Evolutionary conservation across 768 basidiomycete genomes (phyloP).

Genomic region (Leccinum pellstonianum): DNA sequence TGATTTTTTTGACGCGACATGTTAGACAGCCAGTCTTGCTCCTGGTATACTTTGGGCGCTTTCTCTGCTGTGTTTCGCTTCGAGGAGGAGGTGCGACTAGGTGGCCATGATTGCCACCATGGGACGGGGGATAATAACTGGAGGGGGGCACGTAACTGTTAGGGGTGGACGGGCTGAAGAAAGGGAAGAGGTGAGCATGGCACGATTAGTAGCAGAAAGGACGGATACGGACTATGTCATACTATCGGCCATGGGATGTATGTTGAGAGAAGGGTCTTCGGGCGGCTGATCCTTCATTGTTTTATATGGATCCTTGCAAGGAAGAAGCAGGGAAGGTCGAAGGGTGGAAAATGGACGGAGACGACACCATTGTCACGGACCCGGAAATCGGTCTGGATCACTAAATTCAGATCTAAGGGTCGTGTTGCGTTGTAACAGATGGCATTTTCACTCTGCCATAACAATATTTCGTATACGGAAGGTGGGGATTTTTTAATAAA

Average conservation of each 20-base stretch:
- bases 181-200: slow-evolving; percentile 20
- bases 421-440: slow-evolving; percentile 51
- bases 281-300: slow-evolving; percentile 42
- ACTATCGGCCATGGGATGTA: slow-evolving; percentile 48
- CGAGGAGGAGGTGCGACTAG: slow-evolving; percentile 48
- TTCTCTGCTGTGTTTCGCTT: slow-evolving; percentile 56
- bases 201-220: slow-evolving; percentile 8
- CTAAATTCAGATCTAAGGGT: slow-evolving; percentile 75
- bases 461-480: slow-evolving; percentile 40
- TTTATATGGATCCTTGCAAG: slow-evolving; percentile 45
- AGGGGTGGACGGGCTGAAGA: slow-evolving; percentile 36
- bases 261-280: slow-evolving; percentile 39
- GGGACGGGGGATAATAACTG: slow-evolving; percentile 38
- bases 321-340: slow-evolving; percentile 33
- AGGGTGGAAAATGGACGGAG: slow-evolving; percentile 41
- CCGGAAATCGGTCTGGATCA: slow-evolving; percentile 49
- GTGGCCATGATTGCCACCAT: slow-evolving; percentile 41
- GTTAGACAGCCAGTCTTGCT: slow-evolving; percentile 94
- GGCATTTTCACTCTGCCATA: slow-evolving; percentile 41
- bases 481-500: slow-evolving; percentile 46
- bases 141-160: slow-evolving; percentile 42
- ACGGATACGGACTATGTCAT: slow-evolving; percentile 51
- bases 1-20: slow-evolving; percentile 93
- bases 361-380: slow-evolving; percentile 41
- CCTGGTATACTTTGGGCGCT: slow-evolving; percentile 90